Evolutionary conservation across 352 stramenopile species (phyloP).

Genomic region (Globisporangium spiculum): DNA sequence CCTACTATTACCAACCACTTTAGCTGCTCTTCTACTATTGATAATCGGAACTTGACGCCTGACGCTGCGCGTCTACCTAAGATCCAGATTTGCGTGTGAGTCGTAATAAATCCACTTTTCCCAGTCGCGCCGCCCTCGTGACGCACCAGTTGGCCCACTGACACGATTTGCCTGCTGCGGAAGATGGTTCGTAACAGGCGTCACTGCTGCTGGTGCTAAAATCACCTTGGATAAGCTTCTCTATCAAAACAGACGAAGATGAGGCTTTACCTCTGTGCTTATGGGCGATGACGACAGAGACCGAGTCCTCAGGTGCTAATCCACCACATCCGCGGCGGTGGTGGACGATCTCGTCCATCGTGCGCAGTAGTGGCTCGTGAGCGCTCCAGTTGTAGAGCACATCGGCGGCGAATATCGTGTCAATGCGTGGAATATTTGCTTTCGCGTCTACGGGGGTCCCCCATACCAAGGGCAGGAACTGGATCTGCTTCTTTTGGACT

Average conservation of each 20-base stretch:
- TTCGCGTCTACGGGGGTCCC: slow-evolving; percentile 12
- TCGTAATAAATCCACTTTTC: slow-evolving; percentile 23
- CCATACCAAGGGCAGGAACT: slow-evolving; percentile 32
- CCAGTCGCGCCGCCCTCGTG: slow-evolving; percentile 17
- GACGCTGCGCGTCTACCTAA: not conserved
- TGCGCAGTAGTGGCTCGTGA: slow-evolving; percentile 41
- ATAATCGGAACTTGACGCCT: not conserved
- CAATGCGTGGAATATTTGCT: not conserved
- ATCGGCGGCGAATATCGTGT: slow-evolving; percentile 45
- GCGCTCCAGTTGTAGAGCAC: slow-evolving; percentile 64
- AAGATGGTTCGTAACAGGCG: not conserved
- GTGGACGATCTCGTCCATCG: slow-evolving; percentile 20
- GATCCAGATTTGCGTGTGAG: slow-evolving; percentile 17
- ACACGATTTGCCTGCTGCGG: slow-evolving; percentile 8
- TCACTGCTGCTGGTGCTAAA: not conserved
- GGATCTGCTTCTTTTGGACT: not conserved
- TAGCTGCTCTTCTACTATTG: not conserved
- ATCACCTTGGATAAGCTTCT: slow-evolving; percentile 22
- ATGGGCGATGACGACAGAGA: slow-evolving; percentile 42
- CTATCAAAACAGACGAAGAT: slow-evolving; percentile 23
- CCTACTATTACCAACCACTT: not conserved
- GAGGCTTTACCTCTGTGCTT: slow-evolving; percentile 36
- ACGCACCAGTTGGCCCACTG: slow-evolving; percentile 28
- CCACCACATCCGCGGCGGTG: not conserved
- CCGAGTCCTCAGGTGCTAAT: not conserved